Base-by-base conservation (phyloP, 768 basidiomycete species). In the Calocera viscosa region DNA sequence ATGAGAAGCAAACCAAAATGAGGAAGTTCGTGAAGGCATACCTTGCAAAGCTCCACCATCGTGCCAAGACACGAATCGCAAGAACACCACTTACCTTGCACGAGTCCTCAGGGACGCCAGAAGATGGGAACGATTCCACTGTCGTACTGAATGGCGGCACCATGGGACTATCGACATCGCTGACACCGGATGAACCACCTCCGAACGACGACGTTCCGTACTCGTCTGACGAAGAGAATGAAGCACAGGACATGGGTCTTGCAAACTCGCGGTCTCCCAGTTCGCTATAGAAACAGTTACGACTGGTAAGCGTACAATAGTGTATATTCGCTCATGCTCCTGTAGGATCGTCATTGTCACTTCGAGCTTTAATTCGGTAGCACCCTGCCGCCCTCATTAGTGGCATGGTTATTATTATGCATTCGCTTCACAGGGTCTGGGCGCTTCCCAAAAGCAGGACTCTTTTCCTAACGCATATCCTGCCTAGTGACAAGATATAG, bases 21-120 rank as follows among this genome's bases (percentile, higher is more conserved):
- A 95, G 92, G 77, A 88, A 90, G 73, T 98, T 94, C 73, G 81
- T 88, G 35, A 93, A 95, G 76, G 92, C 96, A 47, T 98, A 91
- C 75, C 86, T 94, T 66, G 78, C 82, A 66, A 96, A 95, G 77
- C 78, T 94, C 11, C 60, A 32, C 5, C 53, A 60, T 60, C 53
- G 53, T 26, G 53, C 14, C 14, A 47, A 19, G 16, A 3, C 43
- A 8, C 53, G 53, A 16, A 10, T 10, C 10, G 24, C 19, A 10
- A 16, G 14, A 8, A 7, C 53, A 2, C 14, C 5, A 14, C 2
- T 60, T 2, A 26, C 24, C 16, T 60, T 60, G 53, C 53, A 60
- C 19, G 53, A 60, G 10, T 60, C 53, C 10, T 60, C 53, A 16
- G 53, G 53, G 10, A 60, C 53, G 19, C 53, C 53, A 10, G 53